Base-by-base conservation (phyloP, 169 alveolate genomes). In the Plasmodium falciparum region DNA sequence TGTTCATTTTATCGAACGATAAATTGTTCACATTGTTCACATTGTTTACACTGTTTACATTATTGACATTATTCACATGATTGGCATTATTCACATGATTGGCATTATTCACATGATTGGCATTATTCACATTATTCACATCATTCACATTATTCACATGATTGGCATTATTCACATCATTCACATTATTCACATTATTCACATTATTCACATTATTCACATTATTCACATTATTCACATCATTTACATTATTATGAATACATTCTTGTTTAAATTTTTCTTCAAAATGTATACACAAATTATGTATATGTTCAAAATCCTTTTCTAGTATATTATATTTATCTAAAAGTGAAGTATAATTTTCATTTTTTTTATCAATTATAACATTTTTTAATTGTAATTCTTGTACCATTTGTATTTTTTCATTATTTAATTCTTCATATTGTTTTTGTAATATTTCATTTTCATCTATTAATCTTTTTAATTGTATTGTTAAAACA, bases 231-330 rank as follows among this genome's bases (percentile, higher is more conserved):
- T 20, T 20, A 0, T 20, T 20, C 22, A 20, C 0, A 20, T 20
- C 0, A 0, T 20, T 20, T 0, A 20, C 0, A 20, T 24, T 39
- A 17, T 22, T 49, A 9, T 47, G 7, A 26, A 15, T 62, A 11
- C 66, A 72, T 26, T 76, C 89, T 7, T 47, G 15, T 17, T 66
- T 52, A 54, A 63, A 76, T 56, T 56, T 63, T 11, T 65, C 70
- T 22, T 76, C 89, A 20, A 76, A 50, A 15, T 63, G 69, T 17
- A 66, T 45, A 4, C 89, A 76, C 45, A 76, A 15, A 13, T 63
- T 26, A 22, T 76, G 89, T 11, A 76, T 65, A 15, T 76, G 49
- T n/a, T 76, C 75, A 56, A 63, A 76, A 20, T 76, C 89, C 6
- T 76, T 47, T 56, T 76, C 89, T 13, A 76, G 29, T 3, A 26